Evolutionary conservation across 805 yeast genomes (phyloP).

Genomic region (Diddensiella transvaalensis): DNA sequence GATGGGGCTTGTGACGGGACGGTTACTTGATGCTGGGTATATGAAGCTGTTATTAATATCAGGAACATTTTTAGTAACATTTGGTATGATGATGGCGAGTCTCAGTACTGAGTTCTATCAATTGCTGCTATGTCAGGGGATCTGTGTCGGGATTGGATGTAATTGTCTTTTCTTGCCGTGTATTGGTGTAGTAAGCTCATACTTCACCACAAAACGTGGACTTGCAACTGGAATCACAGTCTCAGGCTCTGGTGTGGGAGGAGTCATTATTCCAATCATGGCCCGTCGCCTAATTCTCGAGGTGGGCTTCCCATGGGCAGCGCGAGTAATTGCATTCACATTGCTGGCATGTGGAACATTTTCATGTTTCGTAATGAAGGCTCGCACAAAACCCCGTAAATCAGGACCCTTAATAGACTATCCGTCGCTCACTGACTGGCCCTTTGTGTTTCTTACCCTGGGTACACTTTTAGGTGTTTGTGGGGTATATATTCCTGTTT

Average conservation of each 20-base stretch:
- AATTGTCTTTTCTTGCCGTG: constrained; percentile 43
- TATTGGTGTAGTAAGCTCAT: constrained; percentile 42
- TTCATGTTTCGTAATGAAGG: constrained; percentile 25
- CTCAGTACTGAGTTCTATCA: constrained; percentile 43
- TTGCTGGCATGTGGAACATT: constrained; percentile 30
- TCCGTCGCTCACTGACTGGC: constrained; percentile 14
- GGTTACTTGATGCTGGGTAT: too few species aligned
- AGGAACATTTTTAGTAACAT: too few species aligned
- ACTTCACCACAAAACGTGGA: constrained; percentile 43
- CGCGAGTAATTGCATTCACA: constrained; percentile 43
- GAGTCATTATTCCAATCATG: constrained; percentile 47
- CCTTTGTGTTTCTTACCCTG: constrained; percentile 23
- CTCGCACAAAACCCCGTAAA: constrained; percentile 32
- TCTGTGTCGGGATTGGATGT: constrained; percentile 46
- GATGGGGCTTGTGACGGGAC: too few species aligned
- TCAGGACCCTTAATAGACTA: constrained; percentile 22
- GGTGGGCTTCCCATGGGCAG: constrained; percentile 50
- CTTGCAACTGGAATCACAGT: constrained; percentile 45
- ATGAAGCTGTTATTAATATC: too few species aligned
- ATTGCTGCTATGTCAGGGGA: constrained; percentile 49
- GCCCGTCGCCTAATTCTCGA: constrained; percentile 39
- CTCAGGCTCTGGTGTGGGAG: constrained; percentile 50
- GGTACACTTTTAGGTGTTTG: too few species aligned
- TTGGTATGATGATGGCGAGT: constrained; percentile 34
- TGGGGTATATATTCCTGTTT: too few species aligned